Evolutionary conservation across 345 rosid species (phyloP).

Genomic region (Jatropha curcas): DNA sequence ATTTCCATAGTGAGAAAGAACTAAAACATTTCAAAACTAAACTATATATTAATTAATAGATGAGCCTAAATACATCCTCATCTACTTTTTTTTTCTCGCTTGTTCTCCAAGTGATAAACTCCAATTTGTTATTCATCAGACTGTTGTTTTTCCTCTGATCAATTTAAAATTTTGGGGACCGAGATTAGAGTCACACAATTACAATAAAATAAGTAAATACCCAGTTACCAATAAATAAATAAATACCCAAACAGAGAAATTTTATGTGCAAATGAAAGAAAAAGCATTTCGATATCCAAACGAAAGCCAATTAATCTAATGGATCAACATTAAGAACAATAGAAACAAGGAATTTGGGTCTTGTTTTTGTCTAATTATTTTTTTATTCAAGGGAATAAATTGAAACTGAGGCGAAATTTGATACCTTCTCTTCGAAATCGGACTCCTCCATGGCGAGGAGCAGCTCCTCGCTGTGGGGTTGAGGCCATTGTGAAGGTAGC

Average conservation of each 20-base stretch:
- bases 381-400: too few relatives aligned
- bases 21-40: neutral
- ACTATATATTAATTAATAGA: neutral
- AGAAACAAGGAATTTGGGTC: neutral
- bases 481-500: slow-evolving; percentile 75
- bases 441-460: slow-evolving; percentile 74
- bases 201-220: neutral
- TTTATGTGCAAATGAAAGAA: too few relatives aligned
- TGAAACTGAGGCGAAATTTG: neutral
- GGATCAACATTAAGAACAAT: neutral
- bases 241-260: neutral
- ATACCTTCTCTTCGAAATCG: slow-evolving; percentile 22
- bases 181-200: neutral
- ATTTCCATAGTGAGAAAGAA: neutral
- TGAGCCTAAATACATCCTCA: neutral
- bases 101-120: neutral
- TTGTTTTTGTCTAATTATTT: neutral
- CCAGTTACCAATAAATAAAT: neutral
- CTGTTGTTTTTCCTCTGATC: neutral
- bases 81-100: neutral
- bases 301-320: neutral
- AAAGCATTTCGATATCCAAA: too few relatives aligned
- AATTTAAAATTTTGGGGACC: too few relatives aligned
- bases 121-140: neutral
- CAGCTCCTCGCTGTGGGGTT: slow-evolving; percentile 71